Base-by-base conservation (phyloP, 306 rosid genomes). In the Luffa acutangula region DNA sequence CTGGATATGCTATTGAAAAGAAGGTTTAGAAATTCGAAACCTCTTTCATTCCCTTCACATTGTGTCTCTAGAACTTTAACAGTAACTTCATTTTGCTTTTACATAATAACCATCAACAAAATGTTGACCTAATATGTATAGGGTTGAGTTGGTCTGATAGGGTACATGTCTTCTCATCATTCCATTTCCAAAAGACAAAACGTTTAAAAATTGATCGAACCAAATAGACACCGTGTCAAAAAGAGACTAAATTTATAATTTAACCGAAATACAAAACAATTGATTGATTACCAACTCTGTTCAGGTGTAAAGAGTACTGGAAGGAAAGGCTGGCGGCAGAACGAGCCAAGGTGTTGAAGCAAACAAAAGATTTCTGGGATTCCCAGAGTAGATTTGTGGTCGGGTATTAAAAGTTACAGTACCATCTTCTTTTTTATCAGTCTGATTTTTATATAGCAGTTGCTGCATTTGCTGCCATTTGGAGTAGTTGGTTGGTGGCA, bases 291-390 rank as follows among this genome's bases (percentile, higher is more conserved):
- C n/a, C 18, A 76, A 82, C 45, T 45, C 49, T 77, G 84, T n/a
- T 6, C 84, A 94, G 97, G 89, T 88, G 89, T 89, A 88, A 75
- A 39, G 89, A 85, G 3, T 82, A 87, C 56, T 94, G 95, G 92
- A 94, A 84, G 83, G 93, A 86, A 85, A 94, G 97, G 82, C 75
- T 86, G 56, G 77, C 74, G 36, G 84, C 49, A 0, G 97, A 92
- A 78, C 85, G 91, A 21, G 85, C 45, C n/a, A 81, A 81, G 64
- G 69, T 17, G 10, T 3, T 91, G 91, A 87, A 87, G 80, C 95
- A 94, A 84, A 75, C 91, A 17, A 94, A 87, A 86, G 93, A 84
- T 39, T 86, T 56, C 80, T 92, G 97, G 98, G 87, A 91, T 82
- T 41, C 66, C 58, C 94, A 92, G 85, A 82, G 93, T 76, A 78